Evolutionary conservation across 306 rosid genomes (phyloP), one percentile per base, ranked within the genome.

Genomic region (Ceratonia siliqua): DNA sequence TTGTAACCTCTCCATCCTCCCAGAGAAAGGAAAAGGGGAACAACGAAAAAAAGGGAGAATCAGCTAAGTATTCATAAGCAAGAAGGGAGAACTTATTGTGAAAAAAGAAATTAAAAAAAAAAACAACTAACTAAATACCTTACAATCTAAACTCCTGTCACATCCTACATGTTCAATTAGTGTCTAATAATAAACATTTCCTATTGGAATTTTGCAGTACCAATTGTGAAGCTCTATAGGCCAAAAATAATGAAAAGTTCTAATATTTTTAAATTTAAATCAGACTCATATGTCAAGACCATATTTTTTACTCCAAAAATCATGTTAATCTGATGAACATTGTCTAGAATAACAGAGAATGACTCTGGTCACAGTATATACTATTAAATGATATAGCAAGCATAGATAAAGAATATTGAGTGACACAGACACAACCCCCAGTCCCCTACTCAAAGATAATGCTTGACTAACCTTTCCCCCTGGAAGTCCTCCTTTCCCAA

Each of bases 401-500:
- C 32, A 54, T 24, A 21, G 54, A 72, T 59, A 46, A 0, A 58
- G 8, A 1, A 22, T 1, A 54, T 20, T 13, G 35, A 62, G 22
- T 5, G 21, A 54, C 2, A 22, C 28, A 57, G 5, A n/a, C n/a
- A n/a, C n/a, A n/a, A n/a, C n/a, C n/a, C n/a, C n/a, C n/a, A n/a
- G n/a, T n/a, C 46, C 62, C 24, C 56, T 39, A 53, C 39, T 35
- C 15, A 74, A 41, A 76, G 17, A 53, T 57, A 66, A 63, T 42
- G 76, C 45, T 80, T 66, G 76, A 71, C 81, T 55, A 69, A 95
- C 99, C 90, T 92, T 95, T 25, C 99, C 99, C 38, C 99, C 99
- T 0, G 99, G 99, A 84, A 95, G 98, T 33, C 99, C 99, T 55
- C 97, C 98, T 70, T 90, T 95, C 70, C 97, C 99, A 85, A 85